Percentiles rank a stretch among this genome's conserved stretches.
These are phyloP conservation scores for Camellia granthamiana DNA, from an alignment of 148 eudicot genomes.

Conservation along the genomic window DNA sequence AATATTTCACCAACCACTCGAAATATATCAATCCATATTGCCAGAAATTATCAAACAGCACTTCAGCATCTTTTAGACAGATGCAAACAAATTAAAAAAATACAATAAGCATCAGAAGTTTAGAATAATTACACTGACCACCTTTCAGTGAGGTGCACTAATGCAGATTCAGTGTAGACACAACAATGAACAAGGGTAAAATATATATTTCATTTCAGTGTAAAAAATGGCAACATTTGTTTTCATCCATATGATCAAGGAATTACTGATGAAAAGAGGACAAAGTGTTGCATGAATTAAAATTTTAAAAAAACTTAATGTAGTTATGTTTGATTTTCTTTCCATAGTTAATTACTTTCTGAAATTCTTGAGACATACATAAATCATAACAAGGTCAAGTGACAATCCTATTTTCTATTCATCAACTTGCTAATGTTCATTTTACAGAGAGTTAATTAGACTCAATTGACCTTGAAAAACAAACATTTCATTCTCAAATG, in stretches of 20 bases:
- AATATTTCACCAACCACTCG: not conserved
- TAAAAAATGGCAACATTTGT: too few relatives aligned
- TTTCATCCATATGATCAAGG: too few relatives aligned
- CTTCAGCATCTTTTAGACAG: not conserved
- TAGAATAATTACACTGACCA: too few relatives aligned
- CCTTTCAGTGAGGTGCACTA: too few relatives aligned
- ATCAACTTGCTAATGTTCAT: not conserved
- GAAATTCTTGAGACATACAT: not conserved
- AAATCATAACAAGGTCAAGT: not conserved
- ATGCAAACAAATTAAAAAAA: not conserved
- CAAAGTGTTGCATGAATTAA: too few relatives aligned
- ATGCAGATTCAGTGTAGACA: too few relatives aligned
- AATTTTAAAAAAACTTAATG: too few relatives aligned
- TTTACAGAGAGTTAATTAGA: not conserved
- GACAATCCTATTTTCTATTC: not conserved
- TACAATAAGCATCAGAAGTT: too few relatives aligned
- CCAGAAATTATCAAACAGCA: not conserved
- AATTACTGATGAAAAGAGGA: too few relatives aligned
- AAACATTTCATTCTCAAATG: not conserved
- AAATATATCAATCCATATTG: not conserved
- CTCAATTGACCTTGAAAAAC: not conserved
- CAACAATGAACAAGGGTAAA: too few relatives aligned
- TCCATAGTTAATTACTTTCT: not conserved
- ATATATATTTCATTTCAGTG: too few relatives aligned
- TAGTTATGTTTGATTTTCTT: too few relatives aligned